Base-by-base conservation (phyloP, 495 filamentous ascomycete species). In the Penicillium cosmopolitanum region DNA sequence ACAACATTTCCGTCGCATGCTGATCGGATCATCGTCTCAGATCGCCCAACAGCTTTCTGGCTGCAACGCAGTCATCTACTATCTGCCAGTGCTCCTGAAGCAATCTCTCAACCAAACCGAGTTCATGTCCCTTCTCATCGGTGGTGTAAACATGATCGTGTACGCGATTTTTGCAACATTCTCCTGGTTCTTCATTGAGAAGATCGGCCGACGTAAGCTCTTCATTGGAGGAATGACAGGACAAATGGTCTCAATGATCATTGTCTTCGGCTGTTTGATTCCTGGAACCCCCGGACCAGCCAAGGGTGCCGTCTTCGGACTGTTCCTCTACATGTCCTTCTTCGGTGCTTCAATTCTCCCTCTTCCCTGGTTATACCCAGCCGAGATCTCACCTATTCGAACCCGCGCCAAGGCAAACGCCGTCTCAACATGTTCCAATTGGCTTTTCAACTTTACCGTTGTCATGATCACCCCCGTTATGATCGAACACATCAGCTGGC, bases 41-140 rank as follows among this genome's bases (percentile, higher is more conserved):
- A 80, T 95, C 62, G 89, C 93, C 77, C 91, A 95, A 71, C 91
- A 96, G 64, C 77, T 93, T 34, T 84, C 85, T 55, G 78, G 78
- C 19, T 92, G 89, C 78, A 94, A 94, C 58, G 90, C 89, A 12
- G 89, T 93, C 63, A 94, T 93, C 64, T 96, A 96, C 79, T 94
- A 90, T 68, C 88, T 92, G 61, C 89, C 91, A 0, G 85, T 93
- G 16, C 79, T 96, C 5, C 87, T 94, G 63, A 73, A 93, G 71
- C 70, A 79, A 3, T 87, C 85, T 1, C 86, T 94, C 51, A 69
- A 75, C n/a, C 73, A 84, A 62, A 69, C 62, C 9, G 82, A 89
- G 46, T 82, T 85, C 59, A 82, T 92, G 72, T 83, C 86, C 10
- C 75, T 94, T 16, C 77, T 96, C 1, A 79, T 95, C 5, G 90